A percentile compares a stretch with the other conserved stretches of the same genome.
These are phyloP conservation scores for Apiospora kogelbergensis DNA, from an alignment of 2,329 filamentous ascomycete genomes.

Conservation along the genomic window DNA sequence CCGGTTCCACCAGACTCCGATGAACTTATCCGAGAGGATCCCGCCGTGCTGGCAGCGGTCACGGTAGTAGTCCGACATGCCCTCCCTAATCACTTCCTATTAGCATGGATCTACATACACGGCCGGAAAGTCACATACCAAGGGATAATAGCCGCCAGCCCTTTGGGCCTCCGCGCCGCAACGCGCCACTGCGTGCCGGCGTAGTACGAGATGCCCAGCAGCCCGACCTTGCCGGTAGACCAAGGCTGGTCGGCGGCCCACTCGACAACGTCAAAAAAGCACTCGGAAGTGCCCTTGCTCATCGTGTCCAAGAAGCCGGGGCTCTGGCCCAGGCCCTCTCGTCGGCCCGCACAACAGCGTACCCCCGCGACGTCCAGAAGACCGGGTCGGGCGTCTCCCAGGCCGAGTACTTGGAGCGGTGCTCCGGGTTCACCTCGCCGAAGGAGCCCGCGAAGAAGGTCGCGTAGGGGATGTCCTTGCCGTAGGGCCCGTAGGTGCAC, in stretches of 20 bases:
- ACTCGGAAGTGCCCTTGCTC: slow-evolving; percentile 46
- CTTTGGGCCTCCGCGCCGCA: slow-evolving; percentile 45
- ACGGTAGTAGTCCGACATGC: slow-evolving; percentile 54
- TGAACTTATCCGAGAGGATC: slow-evolving; percentile 59
- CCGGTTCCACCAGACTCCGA: slow-evolving; percentile 66
- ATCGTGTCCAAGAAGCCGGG: slow-evolving; percentile 49
- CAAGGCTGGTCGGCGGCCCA: slow-evolving; percentile 48
- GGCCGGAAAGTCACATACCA: slow-evolving; percentile 25
- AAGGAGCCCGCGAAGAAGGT: slow-evolving; percentile 42
- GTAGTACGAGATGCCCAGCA: slow-evolving; percentile 50
- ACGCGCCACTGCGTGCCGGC: slow-evolving; percentile 50
- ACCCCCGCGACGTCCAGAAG: slow-evolving; percentile 56
- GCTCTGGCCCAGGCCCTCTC: slow-evolving; percentile 48
- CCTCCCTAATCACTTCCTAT: slow-evolving; percentile 35
- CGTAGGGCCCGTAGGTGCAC: slow-evolving; percentile 72
- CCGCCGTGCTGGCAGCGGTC: slow-evolving; percentile 62
- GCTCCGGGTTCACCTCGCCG: slow-evolving; percentile 51
- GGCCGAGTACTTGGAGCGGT: slow-evolving; percentile 52
- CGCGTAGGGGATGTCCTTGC: slow-evolving; percentile 68
- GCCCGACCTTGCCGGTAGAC: slow-evolving; percentile 48
- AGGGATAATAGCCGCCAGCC: slow-evolving; percentile 47
- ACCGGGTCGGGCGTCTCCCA: slow-evolving; percentile 61
- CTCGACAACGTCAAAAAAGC: slow-evolving; percentile 49
- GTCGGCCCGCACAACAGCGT: slow-evolving; percentile 54
- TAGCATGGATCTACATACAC: too few relatives aligned